Percentiles rank a stretch among this genome's conserved stretches.
phyloP scores from a whole-genome alignment of 169 alveolate species.

The Plasmodium gonderi region DNA sequence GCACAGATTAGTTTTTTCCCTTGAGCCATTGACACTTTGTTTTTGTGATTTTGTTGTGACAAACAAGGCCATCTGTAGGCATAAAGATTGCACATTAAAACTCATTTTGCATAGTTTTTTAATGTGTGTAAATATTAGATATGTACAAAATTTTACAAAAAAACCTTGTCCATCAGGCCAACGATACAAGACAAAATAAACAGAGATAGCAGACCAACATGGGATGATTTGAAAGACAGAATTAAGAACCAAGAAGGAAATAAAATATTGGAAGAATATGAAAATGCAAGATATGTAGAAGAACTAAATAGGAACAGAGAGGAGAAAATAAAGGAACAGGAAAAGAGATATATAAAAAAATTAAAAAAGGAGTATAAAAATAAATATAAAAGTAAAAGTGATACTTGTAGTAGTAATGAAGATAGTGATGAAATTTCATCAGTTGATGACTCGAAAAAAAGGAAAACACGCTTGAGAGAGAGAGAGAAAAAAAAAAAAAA shows the following conservation, averaged over 20 bases:
- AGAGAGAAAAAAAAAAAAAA: slow-evolving; percentile 20
- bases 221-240: slow-evolving; percentile 72
- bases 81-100: too few species aligned
- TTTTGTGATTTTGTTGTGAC: too few species aligned
- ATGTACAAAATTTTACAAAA: too few species aligned
- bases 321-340: slow-evolving; percentile 72
- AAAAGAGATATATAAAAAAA: slow-evolving; percentile 72
- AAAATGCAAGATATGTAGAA: slow-evolving; percentile 58
- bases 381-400: slow-evolving; percentile 35
- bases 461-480: slow-evolving; percentile 8
- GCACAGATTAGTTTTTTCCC: too few species aligned
- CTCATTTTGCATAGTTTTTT: too few species aligned
- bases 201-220: slow-evolving; percentile 73
- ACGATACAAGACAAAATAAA: slow-evolving; percentile 69
- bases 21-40: too few species aligned
- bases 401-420: slow-evolving; percentile 6
- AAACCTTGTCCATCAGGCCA: slow-evolving; percentile 20
- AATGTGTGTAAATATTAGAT: neutral
- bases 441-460: slow-evolving; percentile 31
- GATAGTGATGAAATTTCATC: slow-evolving; percentile 21
- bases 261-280: slow-evolving; percentile 72
- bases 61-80: too few species aligned
- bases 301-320: slow-evolving; percentile 65
- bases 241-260: slow-evolving; percentile 70
- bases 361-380: slow-evolving; percentile 69